Conservation (phyloP, 768 basidiomycete genomes). For the Cantharellus cinnabarinus region DNA sequence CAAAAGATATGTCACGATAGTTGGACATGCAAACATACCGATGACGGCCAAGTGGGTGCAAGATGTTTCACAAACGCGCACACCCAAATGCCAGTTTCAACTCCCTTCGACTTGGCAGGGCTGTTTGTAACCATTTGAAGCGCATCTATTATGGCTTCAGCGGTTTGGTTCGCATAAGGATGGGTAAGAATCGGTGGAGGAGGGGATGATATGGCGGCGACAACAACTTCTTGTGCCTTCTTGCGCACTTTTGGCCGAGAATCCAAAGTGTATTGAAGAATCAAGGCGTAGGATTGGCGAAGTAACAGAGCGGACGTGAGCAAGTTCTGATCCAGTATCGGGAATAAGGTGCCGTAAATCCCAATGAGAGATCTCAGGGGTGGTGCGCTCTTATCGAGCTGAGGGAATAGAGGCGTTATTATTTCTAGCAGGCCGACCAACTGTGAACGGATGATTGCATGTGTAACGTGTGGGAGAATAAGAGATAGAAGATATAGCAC, state of each 20-base stretch:
- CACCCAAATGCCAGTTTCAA: constrained; percentile 59
- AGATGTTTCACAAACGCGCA: constrained; percentile 35
- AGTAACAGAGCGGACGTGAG: constrained; percentile 26
- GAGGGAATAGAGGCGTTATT: constrained; percentile 60
- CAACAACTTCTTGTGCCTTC: constrained; percentile 70
- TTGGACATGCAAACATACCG: constrained; percentile 34
- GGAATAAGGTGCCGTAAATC: constrained; percentile 48
- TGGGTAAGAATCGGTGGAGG: constrained; percentile 59
- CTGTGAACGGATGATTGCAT: constrained; percentile 63
- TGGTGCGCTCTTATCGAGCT: constrained; percentile 43
- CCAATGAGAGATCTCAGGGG: constrained; percentile 73
- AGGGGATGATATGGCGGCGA: constrained; percentile 52
- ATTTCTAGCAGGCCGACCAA: constrained; percentile 48
- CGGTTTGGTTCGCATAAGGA: constrained; percentile 67
- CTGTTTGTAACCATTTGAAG: constrained; percentile 45
- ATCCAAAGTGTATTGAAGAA: constrained; percentile 70
- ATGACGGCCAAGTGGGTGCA: constrained; percentile 18
- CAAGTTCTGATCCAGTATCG: constrained; percentile 47
- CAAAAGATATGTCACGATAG: constrained; percentile 28
- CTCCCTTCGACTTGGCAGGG: constrained; percentile 35
- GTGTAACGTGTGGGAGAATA: constrained; percentile 54
- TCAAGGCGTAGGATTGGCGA: constrained; percentile 66
- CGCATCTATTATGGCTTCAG: constrained; percentile 54
- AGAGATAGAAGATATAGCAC: constrained; percentile 69
- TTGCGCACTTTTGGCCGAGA: constrained; percentile 85